Evolutionary conservation across 768 basidiomycete genomes (phyloP), one percentile per base, ranked within the genome.

Genomic region (Gloeopeniophorella convolvens): DNA sequence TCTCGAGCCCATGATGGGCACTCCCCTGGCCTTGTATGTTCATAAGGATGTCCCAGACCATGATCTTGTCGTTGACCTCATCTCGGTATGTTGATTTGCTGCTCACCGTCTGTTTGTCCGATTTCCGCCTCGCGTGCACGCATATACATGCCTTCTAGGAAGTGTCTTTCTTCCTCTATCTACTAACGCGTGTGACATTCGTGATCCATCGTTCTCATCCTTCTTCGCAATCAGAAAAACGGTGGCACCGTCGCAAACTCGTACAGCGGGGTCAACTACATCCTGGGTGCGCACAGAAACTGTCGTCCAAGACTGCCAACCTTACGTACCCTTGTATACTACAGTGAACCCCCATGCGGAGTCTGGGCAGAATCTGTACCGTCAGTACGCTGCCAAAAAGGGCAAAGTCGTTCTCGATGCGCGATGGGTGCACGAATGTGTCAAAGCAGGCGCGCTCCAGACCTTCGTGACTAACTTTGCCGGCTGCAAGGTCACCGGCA

Each of bases 1-100:
- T 62, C 70, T 89, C 42, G 89, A 92, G 63, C 85, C 85, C 59
- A 83, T 87, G 78, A 77, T 88, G 65, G 89, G 89, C 59, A 79
- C 73, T 1, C 80, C 87, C 2, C 74, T 91, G 44, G 68, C 75
- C 20, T 73, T 90, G 54, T 92, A 85, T 68, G 73, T 92, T 60
- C 85, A 89, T 60, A 85, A 87, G 58, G 87, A 90, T 49, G 84
- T 91, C 18, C 72, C 77, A 18, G 81, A 89, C 68, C 79, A 78
- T 60, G 80, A 84, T 15, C 57, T 65, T 45, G 68, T 92, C 45
- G 73, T 78, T 28, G 78, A 80, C 39, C 68, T 86, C 48, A 76
- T 91, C 60, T 71, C 72, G 36, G 89, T 89, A 63, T 63, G 82
- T 79, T 40, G 28, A 15, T 28, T 53, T 46, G n/a, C 41, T 32